phyloP scores from a whole-genome alignment of 345 rosid genomes.

The Arabidopsis suecica region DNA sequence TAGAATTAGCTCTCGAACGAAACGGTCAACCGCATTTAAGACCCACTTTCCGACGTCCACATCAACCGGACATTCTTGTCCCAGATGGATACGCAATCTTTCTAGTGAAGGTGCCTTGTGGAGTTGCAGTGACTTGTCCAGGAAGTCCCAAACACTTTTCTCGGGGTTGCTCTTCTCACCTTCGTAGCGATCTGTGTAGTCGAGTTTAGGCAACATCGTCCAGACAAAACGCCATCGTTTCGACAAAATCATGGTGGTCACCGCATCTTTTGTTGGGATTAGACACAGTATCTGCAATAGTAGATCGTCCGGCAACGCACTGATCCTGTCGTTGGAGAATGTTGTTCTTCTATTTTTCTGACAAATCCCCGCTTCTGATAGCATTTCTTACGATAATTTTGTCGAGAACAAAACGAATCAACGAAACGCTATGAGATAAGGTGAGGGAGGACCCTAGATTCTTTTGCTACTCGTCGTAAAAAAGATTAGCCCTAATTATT shows the following conservation, averaged over 20 bases:
- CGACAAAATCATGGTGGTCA: not conserved
- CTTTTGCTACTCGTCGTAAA: too few relatives aligned
- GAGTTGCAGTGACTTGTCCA: slow-evolving; percentile 11
- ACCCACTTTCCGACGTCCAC: slow-evolving; percentile 1
- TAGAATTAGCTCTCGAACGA: not conserved
- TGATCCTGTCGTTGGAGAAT: not conserved
- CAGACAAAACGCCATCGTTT: slow-evolving; percentile 14
- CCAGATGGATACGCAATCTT: not conserved
- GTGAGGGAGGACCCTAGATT: too few relatives aligned
- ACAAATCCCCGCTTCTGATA: not conserved
- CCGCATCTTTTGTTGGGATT: not conserved
- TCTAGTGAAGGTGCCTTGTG: not conserved
- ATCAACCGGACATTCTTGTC: not conserved
- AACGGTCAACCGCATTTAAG: not conserved
- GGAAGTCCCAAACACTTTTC: not conserved
- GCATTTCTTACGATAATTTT: not conserved
- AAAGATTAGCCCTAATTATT: too few relatives aligned
- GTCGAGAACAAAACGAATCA: too few relatives aligned
- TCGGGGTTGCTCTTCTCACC: not conserved
- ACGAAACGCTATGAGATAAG: too few relatives aligned
- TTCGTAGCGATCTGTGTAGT: not conserved
- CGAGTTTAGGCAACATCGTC: not conserved
- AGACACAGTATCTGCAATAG: not conserved
- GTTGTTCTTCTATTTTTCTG: too few relatives aligned
- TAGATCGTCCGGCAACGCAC: slow-evolving; percentile 19